Evolutionary conservation across 2,329 filamentous ascomycete genomes (phyloP).

Genomic region (Fusarium brachygibbosum): DNA sequence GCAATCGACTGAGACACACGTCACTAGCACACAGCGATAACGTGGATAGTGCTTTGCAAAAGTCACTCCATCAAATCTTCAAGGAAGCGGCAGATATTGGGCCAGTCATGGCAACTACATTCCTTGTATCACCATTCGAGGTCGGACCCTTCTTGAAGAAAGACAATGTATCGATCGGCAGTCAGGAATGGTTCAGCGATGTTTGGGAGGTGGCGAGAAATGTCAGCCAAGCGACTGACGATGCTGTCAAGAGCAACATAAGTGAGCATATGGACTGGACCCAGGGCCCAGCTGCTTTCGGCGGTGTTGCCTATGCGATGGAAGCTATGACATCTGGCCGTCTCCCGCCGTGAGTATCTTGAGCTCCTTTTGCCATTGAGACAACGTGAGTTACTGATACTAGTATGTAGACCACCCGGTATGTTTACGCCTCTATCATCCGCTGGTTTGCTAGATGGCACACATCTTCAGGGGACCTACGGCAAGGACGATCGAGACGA

Average conservation of each 20-base stretch:
- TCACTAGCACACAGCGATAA: background rate
- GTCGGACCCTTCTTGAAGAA: background rate
- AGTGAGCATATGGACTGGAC: conserved; percentile 19
- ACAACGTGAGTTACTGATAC: background rate
- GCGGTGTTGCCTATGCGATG: background rate
- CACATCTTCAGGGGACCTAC: conserved; percentile 5
- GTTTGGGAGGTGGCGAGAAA: background rate
- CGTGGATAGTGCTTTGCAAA: background rate
- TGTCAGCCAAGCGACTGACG: background rate
- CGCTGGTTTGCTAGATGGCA: background rate
- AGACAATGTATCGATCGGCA: fast-evolving
- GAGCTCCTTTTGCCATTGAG: too few relatives aligned
- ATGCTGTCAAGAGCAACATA: background rate
- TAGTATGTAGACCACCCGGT: background rate
- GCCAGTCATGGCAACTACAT: conserved; percentile 11
- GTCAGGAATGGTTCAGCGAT: background rate
- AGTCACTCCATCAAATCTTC: background rate
- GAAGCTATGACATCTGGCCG: conserved; percentile 14
- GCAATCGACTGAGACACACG: conserved; percentile 4
- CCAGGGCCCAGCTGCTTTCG: conserved; percentile 14
- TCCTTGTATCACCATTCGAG: conserved; percentile 8
- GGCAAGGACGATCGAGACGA: background rate
- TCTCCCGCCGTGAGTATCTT: background rate
- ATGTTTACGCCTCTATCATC: conserved; percentile 19
- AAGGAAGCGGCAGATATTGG: background rate